Evolutionary conservation across 208 protist species (phyloP), one percentile per base, ranked within the genome.

Genomic region (Wallacemonas collosoma): DNA sequence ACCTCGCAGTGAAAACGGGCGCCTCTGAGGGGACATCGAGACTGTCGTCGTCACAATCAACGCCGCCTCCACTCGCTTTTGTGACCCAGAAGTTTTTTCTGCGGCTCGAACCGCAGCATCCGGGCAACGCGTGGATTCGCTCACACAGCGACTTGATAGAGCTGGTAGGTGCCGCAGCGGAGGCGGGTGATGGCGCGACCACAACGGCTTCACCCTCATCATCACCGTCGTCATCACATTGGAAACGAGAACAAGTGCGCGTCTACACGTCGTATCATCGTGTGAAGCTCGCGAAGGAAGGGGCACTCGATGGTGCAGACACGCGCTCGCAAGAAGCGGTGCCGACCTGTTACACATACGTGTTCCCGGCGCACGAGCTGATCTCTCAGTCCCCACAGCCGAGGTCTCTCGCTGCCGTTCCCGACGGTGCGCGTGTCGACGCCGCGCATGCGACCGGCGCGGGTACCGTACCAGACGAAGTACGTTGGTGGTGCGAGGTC

Each of bases 391-490:
- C 26, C 26, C 26, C 26, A 26, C 26, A 26, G 26, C 26, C 26
- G 26, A 26, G 26, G 26, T 26, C 26, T 26, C 26, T 26, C 26
- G 26, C 26, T 26, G 26, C 26, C 26, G 26, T 26, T 26, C 26
- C 26, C 26, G 26, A 26, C 26, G 26, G 26, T 26, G 26, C 26
- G 26, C 26, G 26, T 26, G 26, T 26, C 26, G 26, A 26, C 26
- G 26, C 26, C 26, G 26, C 26, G 26, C 26, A 26, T 26, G 26
- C 26, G 26, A 26, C 26, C 26, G 26, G 26, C 26, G 56, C 8
- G 35, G 5, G 14, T 15, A 38, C n/a, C 3, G 3, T 80, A 68
- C 68, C 72, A 63, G 51, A 50, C 75, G 47, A 68, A 60, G 44
- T 53, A 4, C 4, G 17, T 3, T 69, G 64, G 51, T 69, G 45